A percentile compares a stretch with the other conserved stretches of the same genome.
Conservation (phyloP, 2,329 filamentous ascomycete species). For the Pseudogymnoascus sp. region DNA sequence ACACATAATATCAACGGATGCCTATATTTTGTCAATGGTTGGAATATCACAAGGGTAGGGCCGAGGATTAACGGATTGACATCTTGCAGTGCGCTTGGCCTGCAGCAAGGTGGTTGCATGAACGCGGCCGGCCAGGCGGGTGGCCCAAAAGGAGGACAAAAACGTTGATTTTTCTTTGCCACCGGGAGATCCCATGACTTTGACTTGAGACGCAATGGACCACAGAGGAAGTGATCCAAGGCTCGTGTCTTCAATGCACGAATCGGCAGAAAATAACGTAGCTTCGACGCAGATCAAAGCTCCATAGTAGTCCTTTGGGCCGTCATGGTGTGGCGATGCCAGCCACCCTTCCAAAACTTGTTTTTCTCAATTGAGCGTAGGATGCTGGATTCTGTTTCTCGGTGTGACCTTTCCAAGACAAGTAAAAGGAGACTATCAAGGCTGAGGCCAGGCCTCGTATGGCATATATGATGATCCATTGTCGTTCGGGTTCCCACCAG, state of each 20-base stretch:
- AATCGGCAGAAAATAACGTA: background rate
- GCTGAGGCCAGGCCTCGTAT: background rate
- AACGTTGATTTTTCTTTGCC: slow-evolving; percentile 5
- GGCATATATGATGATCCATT: slow-evolving; percentile 1
- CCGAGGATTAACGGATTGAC: slow-evolving; percentile 5
- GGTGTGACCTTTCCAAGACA: background rate
- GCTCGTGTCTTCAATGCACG: background rate
- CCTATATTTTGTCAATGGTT: slow-evolving; percentile 6
- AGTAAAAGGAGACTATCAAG: background rate
- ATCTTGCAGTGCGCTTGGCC: slow-evolving; percentile 5
- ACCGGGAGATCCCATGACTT: background rate
- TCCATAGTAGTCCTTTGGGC: background rate
- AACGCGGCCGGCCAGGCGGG: slow-evolving; percentile 1
- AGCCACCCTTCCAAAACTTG: background rate
- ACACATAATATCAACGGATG: slow-evolving; percentile 4
- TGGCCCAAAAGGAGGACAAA: slow-evolving; percentile 5
- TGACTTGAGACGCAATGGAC: background rate
- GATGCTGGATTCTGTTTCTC: slow-evolving; percentile 1
- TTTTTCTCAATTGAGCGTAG: background rate
- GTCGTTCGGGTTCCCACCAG: slow-evolving; percentile 1
- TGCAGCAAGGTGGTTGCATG: slow-evolving; percentile 2
- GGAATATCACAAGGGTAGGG: slow-evolving; percentile 4
- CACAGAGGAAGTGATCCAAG: background rate
- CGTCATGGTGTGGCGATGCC: slow-evolving; percentile 1
- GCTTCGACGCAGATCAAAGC: background rate